Conservation (phyloP, 108 stramenopile species). For the Heterococcus sp. region DNA sequence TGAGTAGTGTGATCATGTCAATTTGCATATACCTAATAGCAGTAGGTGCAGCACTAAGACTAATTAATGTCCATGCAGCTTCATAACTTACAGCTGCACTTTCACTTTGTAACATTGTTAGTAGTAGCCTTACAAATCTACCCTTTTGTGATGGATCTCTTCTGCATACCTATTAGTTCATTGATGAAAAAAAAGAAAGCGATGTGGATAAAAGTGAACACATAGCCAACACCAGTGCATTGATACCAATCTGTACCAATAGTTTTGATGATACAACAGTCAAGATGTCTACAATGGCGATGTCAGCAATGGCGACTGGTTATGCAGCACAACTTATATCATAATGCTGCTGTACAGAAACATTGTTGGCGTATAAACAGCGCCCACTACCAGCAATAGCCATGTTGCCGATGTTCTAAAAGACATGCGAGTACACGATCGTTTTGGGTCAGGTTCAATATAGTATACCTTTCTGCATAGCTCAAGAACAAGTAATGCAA, state of each 20-base stretch:
- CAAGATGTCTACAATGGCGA: no score
- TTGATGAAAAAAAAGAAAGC: constrained; percentile 54
- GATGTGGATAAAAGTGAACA: not conserved
- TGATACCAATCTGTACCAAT: no score
- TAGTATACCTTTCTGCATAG: constrained; percentile 78
- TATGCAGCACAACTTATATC: no score
- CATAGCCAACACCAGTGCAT: not conserved
- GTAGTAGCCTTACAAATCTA: constrained; percentile 90
- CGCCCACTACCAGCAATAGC: no score
- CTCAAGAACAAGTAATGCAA: constrained; percentile 91
- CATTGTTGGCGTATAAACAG: no score
- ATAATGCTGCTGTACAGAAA: no score
- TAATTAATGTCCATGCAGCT: constrained; percentile 96
- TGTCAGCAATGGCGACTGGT: no score
- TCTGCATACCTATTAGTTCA: constrained; percentile 54
- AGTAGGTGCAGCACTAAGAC: constrained; percentile 92
- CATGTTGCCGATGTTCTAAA: no score
- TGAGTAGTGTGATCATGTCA: not conserved
- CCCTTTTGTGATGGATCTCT: constrained; percentile 94
- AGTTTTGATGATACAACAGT: no score
- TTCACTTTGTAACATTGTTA: constrained; percentile 81
- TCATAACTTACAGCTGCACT: constrained; percentile 95
- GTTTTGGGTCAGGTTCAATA: not conserved
- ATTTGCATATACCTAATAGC: constrained; percentile 61
- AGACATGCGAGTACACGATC: no score